Evolutionary conservation across 768 basidiomycete species (phyloP), one percentile per base, ranked within the genome.

Genomic region (Austroboletus festivus): DNA sequence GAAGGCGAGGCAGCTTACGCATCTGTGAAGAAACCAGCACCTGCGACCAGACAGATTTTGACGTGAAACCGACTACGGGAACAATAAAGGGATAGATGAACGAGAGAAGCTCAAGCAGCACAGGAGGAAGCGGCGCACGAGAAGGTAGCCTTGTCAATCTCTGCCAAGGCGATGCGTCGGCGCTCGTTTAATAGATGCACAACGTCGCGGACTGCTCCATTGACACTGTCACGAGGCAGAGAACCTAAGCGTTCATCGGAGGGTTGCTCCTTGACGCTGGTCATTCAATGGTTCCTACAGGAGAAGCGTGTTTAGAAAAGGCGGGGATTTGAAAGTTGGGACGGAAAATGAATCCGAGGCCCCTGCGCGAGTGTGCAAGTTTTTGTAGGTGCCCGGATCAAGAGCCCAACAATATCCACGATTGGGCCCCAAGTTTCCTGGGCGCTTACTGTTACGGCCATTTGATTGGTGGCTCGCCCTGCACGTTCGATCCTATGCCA

Each of bases 11-110:
- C 16, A 2, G 70, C 76, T 57, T 59, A 81, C 78, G 83, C 81
- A 71, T 88, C 89, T 31, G 90, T 89, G 76, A 91, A 93, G 78
- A 93, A 93, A 24, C 90, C 90, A 7, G 85, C 85, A 60, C 90
- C 88, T 5, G 87, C 64, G 2, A 77, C 77, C 47, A 79, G 53
- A 61, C 77, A 79, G 49, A 83, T 80, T 65, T 88, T 90, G 52
- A 82, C 79, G 60, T 92, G 90, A 73, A 90, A 91, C 79, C 82
- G 83, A 10, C 85, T 86, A 47, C 10, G 26, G 39, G 44, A 9
- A 24, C 23, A 11, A 24, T 31, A 5, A 16, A 16, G 31, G 44
- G 3, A 30, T 24, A n/a, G n/a, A 51, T 18, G 15, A 38, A 28
- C 19, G 22, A 33, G 5, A 15, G 20, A 26, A 24, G 16, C 8